Base-by-base conservation (phyloP, 768 basidiomycete genomes). In the Holtermannia corniformis region DNA sequence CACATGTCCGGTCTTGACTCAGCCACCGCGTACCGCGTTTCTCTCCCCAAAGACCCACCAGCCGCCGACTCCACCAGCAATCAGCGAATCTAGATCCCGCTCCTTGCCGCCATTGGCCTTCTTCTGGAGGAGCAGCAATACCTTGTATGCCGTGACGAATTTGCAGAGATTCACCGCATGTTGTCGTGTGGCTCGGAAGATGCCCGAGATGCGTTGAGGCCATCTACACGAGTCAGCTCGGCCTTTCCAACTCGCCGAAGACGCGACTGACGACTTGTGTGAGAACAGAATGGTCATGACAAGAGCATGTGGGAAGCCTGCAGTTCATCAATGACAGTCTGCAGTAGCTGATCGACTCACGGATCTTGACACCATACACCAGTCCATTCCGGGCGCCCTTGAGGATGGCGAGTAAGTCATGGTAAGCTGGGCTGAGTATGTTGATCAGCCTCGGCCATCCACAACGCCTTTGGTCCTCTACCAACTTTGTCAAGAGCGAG, bases 241-340 rank as follows among this genome's bases (percentile, higher is more conserved):
- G 57, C 47, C 47, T 46, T 37, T 37, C 16, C 50, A 49, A 59
- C n/a, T n/a, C n/a, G n/a, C n/a, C 49, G 14, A 44, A 49, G 41
- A 40, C 50, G 56, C 3, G 3, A 81, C 88, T 72, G 62, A 95
- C 89, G 86, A 81, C 76, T 90, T 90, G 45, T 84, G 80, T 26
- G 90, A 89, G 65, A 96, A 97, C 41, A 97, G 76, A 55, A 95
- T 80, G 21, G 90, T 86, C 92, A 96, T 96, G 47, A 97, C 84
- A 24, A 97, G 76, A 1, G 93, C 93, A 79, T 97, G 93, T 37
- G 93, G 93, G 64, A 93, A 92, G 41, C 90, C 68, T 72, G 23
- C 3, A 16, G 37, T 21, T 2, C n/a, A 14, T n/a, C 16, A 25
- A 10, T 19, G 11, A 19, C 26, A 26, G 5, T 19, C 5, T 26